Base-by-base conservation (phyloP, 1,139 yeast genomes). In the Geotrichum klebahnii region DNA sequence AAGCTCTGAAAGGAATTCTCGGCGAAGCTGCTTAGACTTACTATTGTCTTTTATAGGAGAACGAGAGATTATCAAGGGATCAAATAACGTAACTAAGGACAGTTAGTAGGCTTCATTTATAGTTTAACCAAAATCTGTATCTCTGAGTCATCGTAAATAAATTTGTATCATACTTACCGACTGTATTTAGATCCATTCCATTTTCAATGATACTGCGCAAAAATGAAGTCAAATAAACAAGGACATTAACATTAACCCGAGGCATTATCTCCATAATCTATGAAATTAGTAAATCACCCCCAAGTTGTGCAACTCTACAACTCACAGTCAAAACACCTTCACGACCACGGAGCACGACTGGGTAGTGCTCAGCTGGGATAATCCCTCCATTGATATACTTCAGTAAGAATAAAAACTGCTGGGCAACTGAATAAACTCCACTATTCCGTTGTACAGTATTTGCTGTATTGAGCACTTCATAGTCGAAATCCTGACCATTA, bases 371-470 rank as follows among this genome's bases (percentile, higher is more conserved):
- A 16, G 55, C 60, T 0, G 74, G 67, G 10, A 75, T 63, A 8
- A 75, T 61, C 2, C 75, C 75, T 19, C 72, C 76, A 17, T 73
- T 70, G 9, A 73, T 53, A 51, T 67, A 64, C 23, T 60, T 55
- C 51, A 75, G 55, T 3, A 75, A 48, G 2, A 69, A 51, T 9
- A 70, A 29, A 23, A 69, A 61, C 35, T 61, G 64, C 28, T 59
- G 59, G 1, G 67, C 65, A 1, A 69, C 71, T 0, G 70, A 63
- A 29, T 60, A 61, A 1, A 58, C 53, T 1, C 69, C 70, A 2
- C 44, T 24, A 41, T 51, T 47, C 3, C 8, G n/a, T 14, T 31
- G 35, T 8, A 41, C 22, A 6, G 26, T 52, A 47, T 64, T 63
- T 16, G 67, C 67, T 1, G 61, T 56, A 26, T 63, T 66, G 35